Evolutionary conservation across 192 early-diverging fungal species (phyloP).

Genomic region (Coemansia sp.): DNA sequence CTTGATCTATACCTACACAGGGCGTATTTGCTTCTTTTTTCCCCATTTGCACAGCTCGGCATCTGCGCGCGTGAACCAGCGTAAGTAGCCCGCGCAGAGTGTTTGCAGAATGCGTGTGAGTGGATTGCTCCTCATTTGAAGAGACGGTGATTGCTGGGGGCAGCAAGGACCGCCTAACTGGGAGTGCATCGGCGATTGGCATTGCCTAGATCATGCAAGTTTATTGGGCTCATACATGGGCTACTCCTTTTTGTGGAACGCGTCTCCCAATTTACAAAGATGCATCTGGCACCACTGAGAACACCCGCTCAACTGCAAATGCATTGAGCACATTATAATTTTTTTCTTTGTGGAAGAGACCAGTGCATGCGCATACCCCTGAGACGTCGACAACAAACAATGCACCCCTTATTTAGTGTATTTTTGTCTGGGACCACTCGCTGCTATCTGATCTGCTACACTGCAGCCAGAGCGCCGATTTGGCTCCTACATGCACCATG

Average conservation of each 20-base stretch:
- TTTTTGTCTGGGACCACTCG: neutral
- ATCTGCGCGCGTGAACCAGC: neutral
- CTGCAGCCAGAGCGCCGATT: neutral
- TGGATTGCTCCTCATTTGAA: neutral
- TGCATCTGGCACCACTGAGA: neutral
- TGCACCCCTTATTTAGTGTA: neutral
- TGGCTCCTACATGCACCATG: neutral
- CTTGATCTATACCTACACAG: neutral
- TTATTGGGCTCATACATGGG: conserved; percentile 4
- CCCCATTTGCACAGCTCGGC: neutral
- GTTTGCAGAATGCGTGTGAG: neutral
- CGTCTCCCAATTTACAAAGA: neutral
- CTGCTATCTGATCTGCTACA: neutral
- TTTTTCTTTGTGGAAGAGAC: neutral
- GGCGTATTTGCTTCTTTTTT: neutral
- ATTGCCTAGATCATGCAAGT: neutral
- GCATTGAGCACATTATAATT: neutral
- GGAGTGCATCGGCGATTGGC: neutral
- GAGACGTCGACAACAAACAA: neutral
- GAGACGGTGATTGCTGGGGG: neutral
- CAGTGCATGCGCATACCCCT: neutral
- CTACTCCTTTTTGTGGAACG: neutral
- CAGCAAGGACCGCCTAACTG: neutral
- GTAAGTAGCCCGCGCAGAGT: neutral
- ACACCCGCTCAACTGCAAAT: neutral